phyloP scores from a whole-genome alignment of 768 basidiomycete species.

The Kwoniella mangroviensis region DNA sequence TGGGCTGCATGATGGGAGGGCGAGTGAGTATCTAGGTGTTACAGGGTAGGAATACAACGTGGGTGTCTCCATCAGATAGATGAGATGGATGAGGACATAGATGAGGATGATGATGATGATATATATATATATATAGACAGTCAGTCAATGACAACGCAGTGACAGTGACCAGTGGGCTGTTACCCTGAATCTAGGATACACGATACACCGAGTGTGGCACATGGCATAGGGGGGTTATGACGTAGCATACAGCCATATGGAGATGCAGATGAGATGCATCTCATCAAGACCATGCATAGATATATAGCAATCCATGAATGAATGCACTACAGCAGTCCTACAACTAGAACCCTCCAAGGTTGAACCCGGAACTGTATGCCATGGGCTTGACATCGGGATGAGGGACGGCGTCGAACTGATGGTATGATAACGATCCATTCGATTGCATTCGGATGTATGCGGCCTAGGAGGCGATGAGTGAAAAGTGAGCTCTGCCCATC shows the following conservation, averaged over 20 bases:
- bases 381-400: constrained; percentile 92
- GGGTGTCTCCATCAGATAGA: neutral
- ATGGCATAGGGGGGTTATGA: constrained; percentile 7
- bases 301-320: neutral
- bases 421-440: constrained; percentile 72
- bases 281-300: neutral
- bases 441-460: constrained; percentile 70
- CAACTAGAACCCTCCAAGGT: constrained; percentile 24
- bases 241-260: constrained; percentile 6
- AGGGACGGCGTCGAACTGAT: constrained; percentile 74
- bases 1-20: constrained; percentile 38
- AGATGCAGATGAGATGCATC: neutral
- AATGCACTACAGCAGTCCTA: neutral
- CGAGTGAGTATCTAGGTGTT: too few species aligned
- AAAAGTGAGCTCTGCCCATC: neutral
- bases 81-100: neutral
- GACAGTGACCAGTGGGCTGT: too few species aligned
- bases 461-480: constrained; percentile 23
- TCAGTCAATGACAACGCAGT: constrained; percentile 1
- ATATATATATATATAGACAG: neutral
- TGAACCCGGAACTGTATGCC: constrained; percentile 65
- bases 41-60: neutral
- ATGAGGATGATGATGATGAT: neutral
- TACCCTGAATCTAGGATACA: constrained; percentile 25
- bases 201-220: constrained; percentile 24